phyloP scores from a whole-genome alignment of 2,329 filamentous ascomycete species.

The Epichloe gansuensis region DNA sequence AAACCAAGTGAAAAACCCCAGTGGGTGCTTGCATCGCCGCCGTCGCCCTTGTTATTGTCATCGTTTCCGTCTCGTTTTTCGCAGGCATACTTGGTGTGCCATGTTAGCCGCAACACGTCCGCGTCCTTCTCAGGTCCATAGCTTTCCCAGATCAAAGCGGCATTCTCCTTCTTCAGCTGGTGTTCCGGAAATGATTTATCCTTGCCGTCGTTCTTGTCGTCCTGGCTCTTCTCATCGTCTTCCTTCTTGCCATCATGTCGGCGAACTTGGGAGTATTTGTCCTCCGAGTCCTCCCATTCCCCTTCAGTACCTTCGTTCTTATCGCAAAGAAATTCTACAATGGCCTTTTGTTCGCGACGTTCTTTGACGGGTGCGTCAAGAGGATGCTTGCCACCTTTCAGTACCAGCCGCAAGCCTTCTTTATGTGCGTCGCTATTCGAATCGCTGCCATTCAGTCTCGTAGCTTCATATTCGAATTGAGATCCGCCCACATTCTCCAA shows the following conservation, averaged over 20 bases:
- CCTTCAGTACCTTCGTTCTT: conserved; percentile 60
- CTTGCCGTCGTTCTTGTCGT: conserved; percentile 19
- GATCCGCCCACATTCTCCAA: conserved; percentile 46
- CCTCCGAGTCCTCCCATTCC: conserved; percentile 45
- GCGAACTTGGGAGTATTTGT: conserved; percentile 6
- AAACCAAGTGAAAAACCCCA: conserved; percentile 99
- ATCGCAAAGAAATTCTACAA: conserved; percentile 81
- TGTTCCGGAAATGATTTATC: conserved; percentile 32
- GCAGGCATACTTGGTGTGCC: conserved; percentile 83
- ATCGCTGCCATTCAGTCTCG: conserved; percentile 51
- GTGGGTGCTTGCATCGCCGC: conserved; percentile 36
- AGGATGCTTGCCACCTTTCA: conserved; percentile 47
- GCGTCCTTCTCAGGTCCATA: conserved; percentile 51
- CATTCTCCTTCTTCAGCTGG: conserved; percentile 41
- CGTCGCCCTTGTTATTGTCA: conserved; percentile 30
- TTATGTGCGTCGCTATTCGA: conserved; percentile 52
- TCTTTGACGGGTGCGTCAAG: conserved; percentile 38
- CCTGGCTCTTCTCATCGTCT: conserved; percentile 24
- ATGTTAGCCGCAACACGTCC: conserved; percentile 61
- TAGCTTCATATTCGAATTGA: conserved; percentile 52
- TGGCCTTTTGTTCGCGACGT: conserved; percentile 53
- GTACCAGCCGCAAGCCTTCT: conserved; percentile 59
- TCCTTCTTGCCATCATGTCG: conserved; percentile 6
- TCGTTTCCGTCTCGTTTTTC: conserved; percentile 38
- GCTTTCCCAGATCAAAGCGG: conserved; percentile 63